Base-by-base conservation (phyloP, 177 flowering plant species). In the Telopea speciosissima region DNA sequence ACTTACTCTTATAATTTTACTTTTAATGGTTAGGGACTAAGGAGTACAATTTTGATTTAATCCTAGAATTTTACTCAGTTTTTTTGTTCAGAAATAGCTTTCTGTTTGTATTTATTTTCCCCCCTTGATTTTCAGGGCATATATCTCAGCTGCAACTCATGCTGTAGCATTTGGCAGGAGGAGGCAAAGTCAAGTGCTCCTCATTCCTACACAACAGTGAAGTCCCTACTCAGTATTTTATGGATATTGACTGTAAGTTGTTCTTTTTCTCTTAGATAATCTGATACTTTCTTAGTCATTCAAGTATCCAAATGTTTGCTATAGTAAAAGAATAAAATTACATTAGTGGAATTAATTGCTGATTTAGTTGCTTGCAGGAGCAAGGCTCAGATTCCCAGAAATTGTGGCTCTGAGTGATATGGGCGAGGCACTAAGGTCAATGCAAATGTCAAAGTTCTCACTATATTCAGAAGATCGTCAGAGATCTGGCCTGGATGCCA, bases 401-500 rank as follows among this genome's bases (percentile, higher is more conserved):
- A 80, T 85, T 40, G 93, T 96, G 65, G 92, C 90, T 65, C 99
- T 91, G 82, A 96, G 99, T 79, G 99, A 96, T 79, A 97, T 96
- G 70, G 99, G 93, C 72, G 99, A 96, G 75, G 97, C 99, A 17
- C 84, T 96, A 40, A 86, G 99, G 79, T 75, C 93, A 77, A 96
- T 96, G 97, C 98, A 93, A 77, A 96, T 96, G 99, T 96, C 99
- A 62, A 96, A 96, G 71, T 93, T 91, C 79, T 93, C 98, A 25
- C 79, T 96, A 71, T 96, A 96, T 76, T 89, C 98, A 1, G 99
- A 93, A 70, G 99, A 96, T 45, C 88, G 95, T 24, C 94, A 85
- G 79, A 88, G 68, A 80, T 86, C 98, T 73, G 98, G 99, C 65
- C 84, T 96, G 45, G 99, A 96, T 86, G 95, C 99, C 58, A 91